Base-by-base conservation (phyloP, 2,329 filamentous ascomycete species). In the Sporothrix luriei region DNA sequence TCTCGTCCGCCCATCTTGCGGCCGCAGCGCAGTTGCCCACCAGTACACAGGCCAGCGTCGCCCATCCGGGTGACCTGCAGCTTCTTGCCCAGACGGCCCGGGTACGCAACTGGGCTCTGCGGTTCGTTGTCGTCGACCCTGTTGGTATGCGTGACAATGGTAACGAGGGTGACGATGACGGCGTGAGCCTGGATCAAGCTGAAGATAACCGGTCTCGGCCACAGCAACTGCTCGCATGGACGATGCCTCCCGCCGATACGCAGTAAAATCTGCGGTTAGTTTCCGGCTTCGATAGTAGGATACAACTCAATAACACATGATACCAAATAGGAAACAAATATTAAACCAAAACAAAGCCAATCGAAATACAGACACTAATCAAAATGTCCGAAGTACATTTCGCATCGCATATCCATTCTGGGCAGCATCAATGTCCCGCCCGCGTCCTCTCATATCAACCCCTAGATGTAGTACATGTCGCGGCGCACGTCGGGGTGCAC, bases 91-190 rank as follows among this genome's bases (percentile, higher is more conserved):
- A 91, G 78, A 85, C 90, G 29, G 84, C 81, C 72, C 83, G 83
- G 62, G 92, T 96, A 48, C 87, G 86, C 74, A 87, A 90, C 73
- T 97, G 93, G 93, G 87, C 92, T 10, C 78, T 88, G 70, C 82
- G 83, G 49, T 95, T 94, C 78, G 88, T 96, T 4, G 69, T 64
- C 49, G 73, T 51, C 29, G 70, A 24, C 26, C 69, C 48, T 1
- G 21, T 38, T 16, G 52, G 26, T 11, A 6, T 16, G 10, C 24
- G 52, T 10, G 48, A 62, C 38, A 21, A n/a, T 21, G 14, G 38
- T 29, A 5, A 19, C 29, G 14, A 21, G 21, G 43, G 14, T 9
- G 21, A n/a, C 4, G 14, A 33, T 14, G 51, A n/a, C 4, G 14
- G n/a, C 7, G 38, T 4, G 38, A 57, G 3, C 29, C 13, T 40